A percentile compares a stretch with the other conserved stretches of the same genome.
phyloP scores from a whole-genome alignment of 2,329 filamentous ascomycete genomes.

The Domatiomyces catenatus region DNA sequence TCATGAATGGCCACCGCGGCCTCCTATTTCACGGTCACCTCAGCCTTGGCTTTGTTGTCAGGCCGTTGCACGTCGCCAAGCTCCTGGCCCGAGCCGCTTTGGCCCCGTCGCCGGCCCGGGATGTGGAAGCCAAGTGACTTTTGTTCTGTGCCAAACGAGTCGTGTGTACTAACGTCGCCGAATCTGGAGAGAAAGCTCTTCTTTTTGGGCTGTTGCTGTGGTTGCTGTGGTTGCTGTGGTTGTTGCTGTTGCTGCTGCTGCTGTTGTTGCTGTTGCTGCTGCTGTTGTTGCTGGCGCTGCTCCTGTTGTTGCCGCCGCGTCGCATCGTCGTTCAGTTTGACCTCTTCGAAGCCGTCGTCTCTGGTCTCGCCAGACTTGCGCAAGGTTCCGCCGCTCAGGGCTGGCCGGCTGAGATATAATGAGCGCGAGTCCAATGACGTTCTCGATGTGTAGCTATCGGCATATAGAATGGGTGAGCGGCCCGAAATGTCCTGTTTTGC shows the following conservation, averaged over 20 bases:
- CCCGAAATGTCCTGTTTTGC: constrained; percentile 70
- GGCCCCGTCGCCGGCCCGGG: constrained; percentile 55
- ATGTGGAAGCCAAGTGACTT: constrained; percentile 42
- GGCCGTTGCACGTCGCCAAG: constrained; percentile 46
- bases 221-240: background rate
- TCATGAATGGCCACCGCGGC: background rate
- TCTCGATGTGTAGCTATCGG: constrained; percentile 47
- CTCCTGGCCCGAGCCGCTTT: constrained; percentile 56
- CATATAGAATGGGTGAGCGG: constrained; percentile 54
- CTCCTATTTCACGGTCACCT: constrained; percentile 14
- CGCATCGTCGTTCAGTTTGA: constrained; percentile 66
- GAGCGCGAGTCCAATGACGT: constrained; percentile 66
- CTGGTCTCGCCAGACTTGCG: constrained; percentile 44
- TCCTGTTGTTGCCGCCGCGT: constrained; percentile 27
- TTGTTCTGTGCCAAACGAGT: constrained; percentile 23
- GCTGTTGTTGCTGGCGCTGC: constrained; percentile 22
- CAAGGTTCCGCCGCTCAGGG: constrained; percentile 42
- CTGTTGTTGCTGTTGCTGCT: constrained; percentile 30
- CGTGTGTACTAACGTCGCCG: constrained; percentile 39
- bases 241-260: too few species aligned
- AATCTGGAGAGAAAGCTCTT: constrained; percentile 69
- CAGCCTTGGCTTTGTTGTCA: constrained; percentile 16
- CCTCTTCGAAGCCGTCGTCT: constrained; percentile 58
- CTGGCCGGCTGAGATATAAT: constrained; percentile 44
- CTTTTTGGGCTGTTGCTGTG: constrained; percentile 53